These are phyloP conservation scores for Begonia loranthoides DNA, from an alignment of 306 rosid genomes.

Conservation along the genomic window DNA sequence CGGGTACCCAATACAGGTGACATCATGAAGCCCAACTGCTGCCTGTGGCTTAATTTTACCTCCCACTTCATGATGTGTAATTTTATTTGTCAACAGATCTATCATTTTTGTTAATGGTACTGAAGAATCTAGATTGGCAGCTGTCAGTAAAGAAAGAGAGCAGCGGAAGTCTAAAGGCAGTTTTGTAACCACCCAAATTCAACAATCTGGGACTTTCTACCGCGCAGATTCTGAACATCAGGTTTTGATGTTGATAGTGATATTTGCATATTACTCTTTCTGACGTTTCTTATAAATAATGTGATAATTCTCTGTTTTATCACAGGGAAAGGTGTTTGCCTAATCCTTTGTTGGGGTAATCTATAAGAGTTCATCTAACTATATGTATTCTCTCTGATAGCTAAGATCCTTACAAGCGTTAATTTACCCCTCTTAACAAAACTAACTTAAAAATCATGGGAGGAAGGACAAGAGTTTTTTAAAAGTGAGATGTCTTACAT, in stretches of 20 bases:
- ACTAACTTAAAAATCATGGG: no score
- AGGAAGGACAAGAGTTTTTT: no score
- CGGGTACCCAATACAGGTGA: slow-evolving; percentile 88
- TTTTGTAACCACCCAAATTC: slow-evolving; percentile 75
- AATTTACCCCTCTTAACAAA: no score
- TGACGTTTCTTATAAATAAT: not conserved
- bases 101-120: slow-evolving; percentile 70
- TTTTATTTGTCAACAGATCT: slow-evolving; percentile 38
- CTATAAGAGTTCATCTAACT: no score
- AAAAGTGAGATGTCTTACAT: no score
- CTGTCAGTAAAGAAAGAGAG: slow-evolving; percentile 70
- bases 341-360: no score
- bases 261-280: not conserved
- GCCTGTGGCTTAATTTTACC: slow-evolving; percentile 8
- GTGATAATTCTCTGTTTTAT: not conserved
- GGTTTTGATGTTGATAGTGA: slow-evolving; percentile 22
- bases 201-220: slow-evolving; percentile 50
- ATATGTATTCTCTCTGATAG: no score
- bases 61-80: slow-evolving; percentile 7
- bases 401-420: no score
- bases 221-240: slow-evolving; percentile 91
- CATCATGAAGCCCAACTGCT: slow-evolving; percentile 6
- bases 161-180: slow-evolving; percentile 65
- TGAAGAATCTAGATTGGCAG: slow-evolving; percentile 70
- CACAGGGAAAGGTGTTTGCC: not conserved